Evolutionary conservation across 495 filamentous ascomycete genomes (phyloP).

Genomic region (Trichoderma virens): DNA sequence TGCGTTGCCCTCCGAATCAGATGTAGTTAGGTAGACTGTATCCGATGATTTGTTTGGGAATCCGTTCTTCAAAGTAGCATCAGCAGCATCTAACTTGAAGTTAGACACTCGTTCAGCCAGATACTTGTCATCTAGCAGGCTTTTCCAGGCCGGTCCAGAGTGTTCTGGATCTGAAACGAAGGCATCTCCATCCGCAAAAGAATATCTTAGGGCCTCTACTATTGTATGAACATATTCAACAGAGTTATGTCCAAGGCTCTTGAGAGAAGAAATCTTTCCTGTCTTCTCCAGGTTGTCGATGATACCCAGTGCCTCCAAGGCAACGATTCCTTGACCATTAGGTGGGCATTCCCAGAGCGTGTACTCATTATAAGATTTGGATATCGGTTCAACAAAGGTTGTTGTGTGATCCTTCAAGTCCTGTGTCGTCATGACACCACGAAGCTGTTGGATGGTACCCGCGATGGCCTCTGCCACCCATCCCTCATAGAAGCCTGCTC

Average conservation of each 20-base stretch:
- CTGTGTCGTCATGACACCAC: constrained; percentile 68
- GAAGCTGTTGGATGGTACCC: constrained; percentile 64
- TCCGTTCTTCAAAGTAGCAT: constrained; percentile 41
- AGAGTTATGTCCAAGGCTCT: constrained; percentile 60
- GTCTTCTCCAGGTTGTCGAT: constrained; percentile 69
- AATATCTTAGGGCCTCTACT: constrained; percentile 83
- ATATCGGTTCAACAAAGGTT: constrained; percentile 64
- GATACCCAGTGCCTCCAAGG: constrained; percentile 87
- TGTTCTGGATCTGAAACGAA: constrained; percentile 79
- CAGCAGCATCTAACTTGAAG: constrained; percentile 25
- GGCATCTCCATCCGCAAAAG: constrained; percentile 86
- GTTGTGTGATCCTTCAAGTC: constrained; percentile 73
- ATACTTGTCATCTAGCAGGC: constrained; percentile 47
- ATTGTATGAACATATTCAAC: constrained; percentile 75
- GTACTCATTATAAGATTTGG: constrained; percentile 57
- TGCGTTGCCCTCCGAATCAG: constrained; percentile 78
- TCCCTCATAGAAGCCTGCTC: constrained; percentile 86
- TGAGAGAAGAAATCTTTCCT: constrained; percentile 62
- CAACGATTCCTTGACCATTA: constrained; percentile 93
- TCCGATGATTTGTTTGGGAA: constrained; percentile 53
- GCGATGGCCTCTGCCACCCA: constrained; percentile 70
- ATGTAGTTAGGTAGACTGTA: constrained; percentile 87
- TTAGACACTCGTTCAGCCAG: constrained; percentile 33
- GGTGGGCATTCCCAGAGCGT: constrained; percentile 94
- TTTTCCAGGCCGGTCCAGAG: constrained; percentile 52